A percentile compares a stretch with the other conserved stretches of the same genome.
phyloP scores from a whole-genome alignment of 768 basidiomycete genomes.

The Suillus paluster region DNA sequence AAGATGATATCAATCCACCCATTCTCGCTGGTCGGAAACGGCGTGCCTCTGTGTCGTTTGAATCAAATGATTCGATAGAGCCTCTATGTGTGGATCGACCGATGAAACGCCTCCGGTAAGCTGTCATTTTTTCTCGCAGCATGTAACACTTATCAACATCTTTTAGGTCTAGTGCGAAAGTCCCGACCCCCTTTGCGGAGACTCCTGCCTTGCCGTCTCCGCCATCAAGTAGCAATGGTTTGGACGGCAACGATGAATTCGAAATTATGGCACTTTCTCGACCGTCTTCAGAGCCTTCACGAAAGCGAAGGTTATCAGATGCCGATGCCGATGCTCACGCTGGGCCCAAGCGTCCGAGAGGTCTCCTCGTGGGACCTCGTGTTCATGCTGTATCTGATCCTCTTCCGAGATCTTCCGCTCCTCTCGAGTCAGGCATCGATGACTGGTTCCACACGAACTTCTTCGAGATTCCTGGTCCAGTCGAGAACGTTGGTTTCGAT shows the following conservation, averaged over 20 bases:
- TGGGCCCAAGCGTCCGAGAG: slow-evolving; percentile 34
- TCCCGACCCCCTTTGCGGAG: background rate
- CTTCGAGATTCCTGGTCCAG: slow-evolving; percentile 33
- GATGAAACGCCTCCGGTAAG: slow-evolving; percentile 29
- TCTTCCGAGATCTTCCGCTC: slow-evolving; percentile 18
- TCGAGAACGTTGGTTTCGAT: slow-evolving; percentile 28
- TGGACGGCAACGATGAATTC: slow-evolving; percentile 10
- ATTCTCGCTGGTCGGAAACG: slow-evolving; percentile 28
- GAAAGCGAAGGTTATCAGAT: slow-evolving; percentile 45
- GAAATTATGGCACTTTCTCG: background rate
- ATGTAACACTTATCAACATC: background rate
- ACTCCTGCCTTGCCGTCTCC: slow-evolving; percentile 6
- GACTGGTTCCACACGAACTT: slow-evolving; percentile 40
- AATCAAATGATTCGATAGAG: background rate
- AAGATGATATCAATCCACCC: slow-evolving; percentile 12
- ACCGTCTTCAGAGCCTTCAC: slow-evolving; percentile 4
- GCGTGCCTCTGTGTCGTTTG: background rate
- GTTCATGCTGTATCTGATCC: slow-evolving; percentile 36
- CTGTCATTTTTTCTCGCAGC: background rate
- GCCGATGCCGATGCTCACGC: slow-evolving; percentile 26
- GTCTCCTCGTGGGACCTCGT: slow-evolving; percentile 20
- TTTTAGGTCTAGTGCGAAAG: background rate
- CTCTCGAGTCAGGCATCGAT: slow-evolving; percentile 31
- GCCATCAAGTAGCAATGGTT: background rate
- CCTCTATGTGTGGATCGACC: slow-evolving; percentile 6